Conservation (phyloP, 352 stramenopile genomes). For the Phytophthora ohioensis region DNA sequence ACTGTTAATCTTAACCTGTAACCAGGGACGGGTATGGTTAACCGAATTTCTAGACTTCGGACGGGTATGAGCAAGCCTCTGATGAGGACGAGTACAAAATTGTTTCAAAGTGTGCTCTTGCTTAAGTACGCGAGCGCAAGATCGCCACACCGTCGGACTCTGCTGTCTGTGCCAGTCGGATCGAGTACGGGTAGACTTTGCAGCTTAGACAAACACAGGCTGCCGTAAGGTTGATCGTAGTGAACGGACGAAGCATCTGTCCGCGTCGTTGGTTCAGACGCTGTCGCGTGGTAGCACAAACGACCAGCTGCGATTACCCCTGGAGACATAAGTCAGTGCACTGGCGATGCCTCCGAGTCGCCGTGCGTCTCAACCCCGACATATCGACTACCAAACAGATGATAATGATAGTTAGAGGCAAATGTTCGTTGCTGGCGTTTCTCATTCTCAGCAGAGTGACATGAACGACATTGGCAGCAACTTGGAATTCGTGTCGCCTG, state of each 20-base stretch:
- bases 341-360: constrained; percentile 15
- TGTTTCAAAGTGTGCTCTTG: too few relatives aligned
- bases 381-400: constrained; percentile 60
- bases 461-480: too few relatives aligned
- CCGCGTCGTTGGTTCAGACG: constrained; percentile 35
- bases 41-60: too few relatives aligned
- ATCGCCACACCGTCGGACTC: constrained; percentile 39
- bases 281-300: constrained; percentile 31
- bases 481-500: too few relatives aligned
- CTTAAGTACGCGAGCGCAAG: too few relatives aligned
- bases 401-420: constrained; percentile 46
- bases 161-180: constrained; percentile 45
- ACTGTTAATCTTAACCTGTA: too few relatives aligned
- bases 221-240: constrained; percentile 53
- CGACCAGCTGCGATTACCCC: constrained; percentile 33
- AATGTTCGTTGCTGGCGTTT: constrained; percentile 20
- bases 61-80: too few relatives aligned
- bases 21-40: too few relatives aligned
- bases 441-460: constrained; percentile 44
- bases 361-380: constrained; percentile 34
- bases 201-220: constrained; percentile 57
- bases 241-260: constrained; percentile 56
- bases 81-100: too few relatives aligned
- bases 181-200: constrained; percentile 44
- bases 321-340: constrained; percentile 43